These are phyloP conservation scores for Xylaria sp. DNA, from an alignment of 2,329 filamentous ascomycete species.

Conservation along the genomic window DNA sequence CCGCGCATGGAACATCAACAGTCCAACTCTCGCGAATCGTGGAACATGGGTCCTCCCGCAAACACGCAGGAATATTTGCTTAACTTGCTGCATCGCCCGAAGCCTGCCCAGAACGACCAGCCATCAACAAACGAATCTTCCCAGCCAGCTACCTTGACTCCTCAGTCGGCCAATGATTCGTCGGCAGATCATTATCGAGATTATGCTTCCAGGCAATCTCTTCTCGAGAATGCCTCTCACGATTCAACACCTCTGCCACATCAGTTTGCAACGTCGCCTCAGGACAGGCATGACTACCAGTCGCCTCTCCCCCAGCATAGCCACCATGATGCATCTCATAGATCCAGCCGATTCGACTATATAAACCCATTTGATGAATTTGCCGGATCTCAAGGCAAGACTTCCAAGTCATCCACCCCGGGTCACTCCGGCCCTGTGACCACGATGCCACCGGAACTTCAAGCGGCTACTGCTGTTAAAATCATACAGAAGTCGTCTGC, in stretches of 20 bases:
- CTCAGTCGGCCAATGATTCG: conserved; percentile 56
- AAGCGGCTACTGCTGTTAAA: conserved; percentile 56
- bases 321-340: conserved; percentile 44
- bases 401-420: conserved; percentile 55
- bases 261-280: conserved; percentile 45
- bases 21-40: conserved; percentile 49
- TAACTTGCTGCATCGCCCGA: conserved; percentile 83
- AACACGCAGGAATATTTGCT: conserved; percentile 89
- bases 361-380: conserved; percentile 58
- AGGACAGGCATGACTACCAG: conserved; percentile 45
- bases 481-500: conserved; percentile 62
- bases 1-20: conserved; percentile 51
- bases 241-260: conserved; percentile 46
- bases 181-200: conserved; percentile 47
- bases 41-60: conserved; percentile 64
- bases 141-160: conserved; percentile 58
- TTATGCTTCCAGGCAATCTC: conserved; percentile 40
- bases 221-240: conserved; percentile 42
- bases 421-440: conserved; percentile 44
- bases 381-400: conserved; percentile 56
- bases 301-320: conserved; percentile 47
- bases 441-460: conserved; percentile 46
- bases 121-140: conserved; percentile 56
- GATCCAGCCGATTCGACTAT: conserved; percentile 51
- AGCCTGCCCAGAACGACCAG: conserved; percentile 69